Evolutionary conservation across 345 rosid species (phyloP), one percentile per base, ranked within the genome.

Genomic region (Bretschneidera sinensis): DNA sequence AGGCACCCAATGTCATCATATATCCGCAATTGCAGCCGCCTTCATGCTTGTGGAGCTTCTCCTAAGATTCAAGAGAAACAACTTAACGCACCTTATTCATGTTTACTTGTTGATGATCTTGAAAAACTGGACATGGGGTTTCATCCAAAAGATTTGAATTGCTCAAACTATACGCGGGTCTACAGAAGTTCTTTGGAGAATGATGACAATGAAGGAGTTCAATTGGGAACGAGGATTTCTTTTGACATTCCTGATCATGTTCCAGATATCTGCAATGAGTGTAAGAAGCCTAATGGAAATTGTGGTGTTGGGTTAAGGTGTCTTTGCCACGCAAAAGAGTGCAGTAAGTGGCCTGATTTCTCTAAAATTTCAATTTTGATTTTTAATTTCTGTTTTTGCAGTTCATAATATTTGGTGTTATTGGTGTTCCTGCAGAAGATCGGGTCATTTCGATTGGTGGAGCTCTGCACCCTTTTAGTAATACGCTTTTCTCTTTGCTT

Each of bases 251-350:
- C 87, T 6, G 78, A 75, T 66, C 88, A 80, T 35, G 68, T 64
- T 16, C 91, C 91, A 0, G 77, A 83, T 61, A 14, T 85, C 6
- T 88, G 96, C 61, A 63, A 60, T 11, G 74, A 75, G 48, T 88
- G 92, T 57, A 50, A 72, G n/a, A 87, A 72, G 79, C 77, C 87
- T 17, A 70, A 75, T 25, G 96, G 92, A 24, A 82, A 74, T 48
- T 85, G 96, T 51, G 89, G 89, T 11, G 77, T 69, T 64, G 96
- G 82, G 62, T 59, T 78, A 51, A 77, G 60, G 64, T 88, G 96
- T 72, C 60, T 85, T 8, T 88, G 96, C 66, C 89, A 88, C 56
- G 76, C 88, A 22, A 68, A 73, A 64, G 64, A 85, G 51, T 85
- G 92, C 65, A 85, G 92, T 85, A 72, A 85, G 86, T n/a, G n/a